Percentiles rank a stretch among this genome's conserved stretches.
Evolutionary conservation across 2,329 filamentous ascomycete species (phyloP).

Genomic region (Fusarium lateritium): DNA sequence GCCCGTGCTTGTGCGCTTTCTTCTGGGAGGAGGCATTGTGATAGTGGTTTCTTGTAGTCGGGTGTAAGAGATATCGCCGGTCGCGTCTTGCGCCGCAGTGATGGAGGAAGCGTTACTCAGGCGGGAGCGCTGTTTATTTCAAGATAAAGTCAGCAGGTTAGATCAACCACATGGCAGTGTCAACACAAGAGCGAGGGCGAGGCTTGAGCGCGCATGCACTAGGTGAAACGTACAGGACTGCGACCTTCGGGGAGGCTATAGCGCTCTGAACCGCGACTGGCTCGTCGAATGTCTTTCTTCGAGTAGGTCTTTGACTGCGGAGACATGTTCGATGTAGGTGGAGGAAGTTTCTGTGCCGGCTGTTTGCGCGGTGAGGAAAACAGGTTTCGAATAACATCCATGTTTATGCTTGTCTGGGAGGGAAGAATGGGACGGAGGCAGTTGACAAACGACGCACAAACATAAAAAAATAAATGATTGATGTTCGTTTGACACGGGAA

Average conservation of each 20-base stretch:
- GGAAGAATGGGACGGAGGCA: neutral
- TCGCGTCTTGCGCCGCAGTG: constrained; percentile 17
- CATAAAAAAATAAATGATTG: neutral
- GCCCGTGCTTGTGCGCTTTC: constrained; percentile 1
- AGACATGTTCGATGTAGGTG: constrained; percentile 23
- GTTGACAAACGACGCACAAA: neutral
- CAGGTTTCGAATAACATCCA: constrained; percentile 34
- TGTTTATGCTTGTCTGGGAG: constrained; percentile 1
- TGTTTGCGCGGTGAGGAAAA: constrained; percentile 48
- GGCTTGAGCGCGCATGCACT: neutral
- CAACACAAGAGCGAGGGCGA: neutral
- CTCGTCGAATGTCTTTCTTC: constrained; percentile 33
- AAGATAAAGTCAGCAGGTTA: constrained; percentile 2
- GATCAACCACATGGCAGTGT: neutral
- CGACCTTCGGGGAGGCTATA: constrained; percentile 24
- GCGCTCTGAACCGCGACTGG: constrained; percentile 27
- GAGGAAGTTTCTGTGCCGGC: constrained; percentile 8
- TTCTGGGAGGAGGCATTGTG: constrained; percentile 18
- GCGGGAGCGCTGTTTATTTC: constrained; percentile 27
- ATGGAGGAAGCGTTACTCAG: constrained; percentile 33
- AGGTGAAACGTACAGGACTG: constrained; percentile 37
- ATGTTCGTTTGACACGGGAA: neutral
- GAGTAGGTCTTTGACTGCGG: constrained; percentile 28
- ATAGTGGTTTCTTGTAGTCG: constrained; percentile 12
- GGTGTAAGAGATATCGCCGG: constrained; percentile 15